Evolutionary conservation across 257 asterid species (phyloP).

Genomic region (Penstemon newberryi): DNA sequence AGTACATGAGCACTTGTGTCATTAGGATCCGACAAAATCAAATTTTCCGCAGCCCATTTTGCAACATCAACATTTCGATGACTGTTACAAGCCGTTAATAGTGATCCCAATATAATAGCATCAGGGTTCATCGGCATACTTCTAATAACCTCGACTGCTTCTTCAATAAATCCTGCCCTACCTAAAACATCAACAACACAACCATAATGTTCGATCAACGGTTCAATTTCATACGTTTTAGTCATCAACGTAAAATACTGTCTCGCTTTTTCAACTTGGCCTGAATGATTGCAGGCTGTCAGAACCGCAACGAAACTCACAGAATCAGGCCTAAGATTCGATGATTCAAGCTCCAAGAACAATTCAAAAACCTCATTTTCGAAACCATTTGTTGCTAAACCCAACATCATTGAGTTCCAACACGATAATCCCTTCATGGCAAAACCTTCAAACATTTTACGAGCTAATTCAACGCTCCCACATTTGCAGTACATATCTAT

Average conservation of each 20-base stretch:
- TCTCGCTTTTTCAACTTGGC: conserved; percentile 50
- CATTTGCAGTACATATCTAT: conserved; percentile 77
- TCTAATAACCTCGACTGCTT: conserved; percentile 50
- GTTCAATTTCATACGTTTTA: conserved; percentile 40
- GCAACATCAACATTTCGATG: conserved; percentile 46
- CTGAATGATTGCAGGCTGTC: conserved; percentile 58
- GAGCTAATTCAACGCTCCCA: conserved; percentile 42
- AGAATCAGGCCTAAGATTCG: conserved; percentile 47
- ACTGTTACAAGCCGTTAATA: conserved; percentile 48
- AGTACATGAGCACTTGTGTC: conserved; percentile 56
- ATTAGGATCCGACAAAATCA: conserved; percentile 46
- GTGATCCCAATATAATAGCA: conserved; percentile 59
- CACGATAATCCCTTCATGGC: conserved; percentile 47
- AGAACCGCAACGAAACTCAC: conserved; percentile 53
- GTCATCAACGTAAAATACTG: conserved; percentile 46
- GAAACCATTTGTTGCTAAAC: conserved; percentile 62
- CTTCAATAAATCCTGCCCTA: conserved; percentile 62
- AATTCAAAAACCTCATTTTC: conserved; percentile 46
- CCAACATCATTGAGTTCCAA: conserved; percentile 79
- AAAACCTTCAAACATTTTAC: conserved; percentile 35
- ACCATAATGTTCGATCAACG: conserved; percentile 61
- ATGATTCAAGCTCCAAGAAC: conserved; percentile 43
- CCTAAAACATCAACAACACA: conserved; percentile 70
- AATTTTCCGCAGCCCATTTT: conserved; percentile 48
- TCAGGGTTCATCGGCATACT: conserved; percentile 64